phyloP scores from a whole-genome alignment of 2,329 filamentous ascomycete species.

The Orbilia blumenaviensis region DNA sequence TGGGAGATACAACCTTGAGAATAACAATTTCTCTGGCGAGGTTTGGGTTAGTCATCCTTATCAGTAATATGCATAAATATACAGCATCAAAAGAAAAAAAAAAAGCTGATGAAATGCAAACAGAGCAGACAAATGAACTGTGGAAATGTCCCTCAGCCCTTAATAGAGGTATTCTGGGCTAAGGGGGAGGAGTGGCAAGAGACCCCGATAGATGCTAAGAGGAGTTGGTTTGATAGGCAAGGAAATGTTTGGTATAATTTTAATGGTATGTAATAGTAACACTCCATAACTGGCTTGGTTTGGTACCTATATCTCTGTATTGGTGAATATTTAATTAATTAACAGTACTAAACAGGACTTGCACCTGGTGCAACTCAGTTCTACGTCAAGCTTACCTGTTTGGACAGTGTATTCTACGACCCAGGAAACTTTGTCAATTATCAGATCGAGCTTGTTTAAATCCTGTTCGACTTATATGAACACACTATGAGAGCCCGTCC shows the following conservation, averaged over 20 bases:
- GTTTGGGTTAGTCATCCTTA: slow-evolving; percentile 2
- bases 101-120: neutral
- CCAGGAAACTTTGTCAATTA: slow-evolving; percentile 11
- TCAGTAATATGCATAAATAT: neutral
- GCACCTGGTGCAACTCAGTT: slow-evolving; percentile 12
- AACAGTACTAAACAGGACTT: neutral
- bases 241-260: slow-evolving; percentile 8
- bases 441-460: neutral
- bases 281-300: no score
- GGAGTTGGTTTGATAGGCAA: neutral
- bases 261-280: neutral
- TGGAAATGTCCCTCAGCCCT: neutral
- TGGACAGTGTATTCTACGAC: neutral
- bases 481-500: no score
- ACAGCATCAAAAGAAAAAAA: no score
- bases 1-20: slow-evolving; percentile 3
- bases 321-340: no score
- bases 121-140: slow-evolving; percentile 14
- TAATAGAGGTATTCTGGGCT: neutral
- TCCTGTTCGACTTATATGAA: no score
- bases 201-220: neutral
- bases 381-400: slow-evolving; percentile 7
- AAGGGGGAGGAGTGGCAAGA: slow-evolving; percentile 7
- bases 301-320: neutral
- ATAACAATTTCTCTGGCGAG: neutral